Evolutionary conservation across 768 basidiomycete genomes (phyloP).

Genomic region (Amanita subjunquillea): DNA sequence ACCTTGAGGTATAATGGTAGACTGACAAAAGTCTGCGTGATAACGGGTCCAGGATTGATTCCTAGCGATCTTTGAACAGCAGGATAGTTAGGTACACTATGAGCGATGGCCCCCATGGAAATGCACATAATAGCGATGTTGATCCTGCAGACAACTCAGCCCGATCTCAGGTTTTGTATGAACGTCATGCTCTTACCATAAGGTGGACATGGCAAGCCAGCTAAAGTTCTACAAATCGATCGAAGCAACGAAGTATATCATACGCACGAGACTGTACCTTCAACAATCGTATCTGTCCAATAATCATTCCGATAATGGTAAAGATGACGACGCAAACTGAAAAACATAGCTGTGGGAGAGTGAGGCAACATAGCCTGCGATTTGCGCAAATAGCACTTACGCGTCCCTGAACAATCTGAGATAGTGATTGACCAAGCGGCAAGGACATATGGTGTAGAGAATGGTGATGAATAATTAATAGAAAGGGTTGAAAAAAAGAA

Average conservation of each 20-base stretch:
- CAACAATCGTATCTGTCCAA: conserved; percentile 50
- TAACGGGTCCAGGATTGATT: conserved; percentile 20
- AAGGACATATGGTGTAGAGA: conserved; percentile 18
- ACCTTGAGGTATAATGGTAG: conserved; percentile 27
- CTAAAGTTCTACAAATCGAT: conserved; percentile 32
- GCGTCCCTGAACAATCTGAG: conserved; percentile 34
- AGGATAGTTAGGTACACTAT: conserved; percentile 40
- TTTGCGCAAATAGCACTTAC: conserved; percentile 17
- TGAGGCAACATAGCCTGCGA: background rate
- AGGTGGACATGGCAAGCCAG: conserved; percentile 38
- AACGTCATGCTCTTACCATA: conserved; percentile 19
- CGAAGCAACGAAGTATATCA: conserved; percentile 14
- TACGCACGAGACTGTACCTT: conserved; percentile 15
- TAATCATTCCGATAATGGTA: conserved; percentile 40
- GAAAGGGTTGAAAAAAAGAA: too few relatives aligned
- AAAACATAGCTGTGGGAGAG: conserved; percentile 38
- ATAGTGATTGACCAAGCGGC: conserved; percentile 45
- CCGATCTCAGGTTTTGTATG: background rate
- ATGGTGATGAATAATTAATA: too few relatives aligned
- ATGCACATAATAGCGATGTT: conserved; percentile 46
- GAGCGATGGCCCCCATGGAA: conserved; percentile 48
- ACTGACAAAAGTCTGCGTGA: conserved; percentile 23
- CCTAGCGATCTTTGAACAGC: conserved; percentile 30
- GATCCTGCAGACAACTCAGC: conserved; percentile 25
- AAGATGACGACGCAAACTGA: conserved; percentile 47